Percentiles rank a stretch among this genome's conserved stretches.
These are phyloP conservation scores for Daedaleopsis nitida DNA, from an alignment of 768 basidiomycete genomes.

Conservation along the genomic window DNA sequence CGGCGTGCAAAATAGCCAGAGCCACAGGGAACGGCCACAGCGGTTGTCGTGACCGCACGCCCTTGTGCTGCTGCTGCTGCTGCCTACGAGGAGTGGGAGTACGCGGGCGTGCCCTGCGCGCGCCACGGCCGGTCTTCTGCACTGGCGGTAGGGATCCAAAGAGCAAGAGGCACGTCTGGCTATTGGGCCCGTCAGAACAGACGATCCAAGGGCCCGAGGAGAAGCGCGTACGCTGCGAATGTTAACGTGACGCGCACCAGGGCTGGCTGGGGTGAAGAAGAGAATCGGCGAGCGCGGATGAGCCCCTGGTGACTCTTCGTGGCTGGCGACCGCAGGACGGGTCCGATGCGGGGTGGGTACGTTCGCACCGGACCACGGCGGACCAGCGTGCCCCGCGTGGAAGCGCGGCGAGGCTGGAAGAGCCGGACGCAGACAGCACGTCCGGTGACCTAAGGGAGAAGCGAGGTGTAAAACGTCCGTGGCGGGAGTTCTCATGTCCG, in stretches of 20 bases:
- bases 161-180: no score
- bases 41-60: no score
- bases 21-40: no score
- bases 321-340: neutral
- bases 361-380: neutral
- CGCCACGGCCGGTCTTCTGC: no score
- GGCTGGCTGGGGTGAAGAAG: neutral
- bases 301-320: neutral
- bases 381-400: neutral
- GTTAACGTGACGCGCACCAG: neutral
- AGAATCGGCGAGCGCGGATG: neutral
- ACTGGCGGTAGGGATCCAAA: no score
- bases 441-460: conserved; percentile 17
- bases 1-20: no score
- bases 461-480: conserved; percentile 5
- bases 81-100: no score
- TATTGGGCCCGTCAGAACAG: no score
- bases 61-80: no score
- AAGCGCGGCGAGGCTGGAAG: neutral
- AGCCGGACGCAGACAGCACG: neutral
- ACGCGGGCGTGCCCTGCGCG: no score
- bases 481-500: conserved; percentile 12
- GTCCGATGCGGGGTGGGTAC: neutral
- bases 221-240: no score
- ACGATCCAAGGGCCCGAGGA: no score